phyloP scores from a whole-genome alignment of 768 basidiomycete species.

The Mycena latifolia region DNA sequence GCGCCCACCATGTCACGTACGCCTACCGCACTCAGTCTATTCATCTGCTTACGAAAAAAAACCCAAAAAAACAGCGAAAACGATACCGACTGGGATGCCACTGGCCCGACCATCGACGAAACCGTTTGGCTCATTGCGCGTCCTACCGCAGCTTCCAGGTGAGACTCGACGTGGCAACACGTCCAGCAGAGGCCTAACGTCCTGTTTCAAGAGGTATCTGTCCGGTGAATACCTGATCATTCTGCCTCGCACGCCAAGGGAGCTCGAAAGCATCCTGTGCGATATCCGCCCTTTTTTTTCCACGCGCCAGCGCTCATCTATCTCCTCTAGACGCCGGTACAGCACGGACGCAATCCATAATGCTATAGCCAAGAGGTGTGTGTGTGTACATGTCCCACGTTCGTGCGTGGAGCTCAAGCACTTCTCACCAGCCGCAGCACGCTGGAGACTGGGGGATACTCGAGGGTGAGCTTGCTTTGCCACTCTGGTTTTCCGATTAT shows the following conservation, averaged over 20 bases:
- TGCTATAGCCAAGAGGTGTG: slow-evolving; percentile 77
- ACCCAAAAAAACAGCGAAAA: slow-evolving; percentile 63
- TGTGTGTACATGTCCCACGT: slow-evolving; percentile 56
- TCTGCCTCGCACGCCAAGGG: slow-evolving; percentile 70
- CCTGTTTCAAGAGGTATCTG: slow-evolving; percentile 55
- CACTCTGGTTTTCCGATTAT: slow-evolving; percentile 1
- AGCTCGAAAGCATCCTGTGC: slow-evolving; percentile 81
- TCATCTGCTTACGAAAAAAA: slow-evolving; percentile 12
- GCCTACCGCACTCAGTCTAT: slow-evolving; percentile 38
- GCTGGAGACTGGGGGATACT: slow-evolving; percentile 56
- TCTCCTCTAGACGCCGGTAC: slow-evolving; percentile 70
- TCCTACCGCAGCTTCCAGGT: slow-evolving; percentile 80
- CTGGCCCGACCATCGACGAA: slow-evolving; percentile 78
- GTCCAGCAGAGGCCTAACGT: neutral
- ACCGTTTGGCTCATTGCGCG: slow-evolving; percentile 82
- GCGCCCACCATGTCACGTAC: slow-evolving; percentile 79
- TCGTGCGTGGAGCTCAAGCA: neutral
- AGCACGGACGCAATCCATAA: slow-evolving; percentile 88
- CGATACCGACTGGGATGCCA: slow-evolving; percentile 75
- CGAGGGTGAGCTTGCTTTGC: slow-evolving; percentile 53
- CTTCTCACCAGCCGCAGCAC: slow-evolving; percentile 27
- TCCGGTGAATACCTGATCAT: slow-evolving; percentile 79
- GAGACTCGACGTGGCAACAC: neutral
- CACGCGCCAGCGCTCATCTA: neutral
- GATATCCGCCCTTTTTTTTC: slow-evolving; percentile 40